phyloP scores from a whole-genome alignment of 2,329 filamentous ascomycete species.

The Chaetomium sp. region DNA sequence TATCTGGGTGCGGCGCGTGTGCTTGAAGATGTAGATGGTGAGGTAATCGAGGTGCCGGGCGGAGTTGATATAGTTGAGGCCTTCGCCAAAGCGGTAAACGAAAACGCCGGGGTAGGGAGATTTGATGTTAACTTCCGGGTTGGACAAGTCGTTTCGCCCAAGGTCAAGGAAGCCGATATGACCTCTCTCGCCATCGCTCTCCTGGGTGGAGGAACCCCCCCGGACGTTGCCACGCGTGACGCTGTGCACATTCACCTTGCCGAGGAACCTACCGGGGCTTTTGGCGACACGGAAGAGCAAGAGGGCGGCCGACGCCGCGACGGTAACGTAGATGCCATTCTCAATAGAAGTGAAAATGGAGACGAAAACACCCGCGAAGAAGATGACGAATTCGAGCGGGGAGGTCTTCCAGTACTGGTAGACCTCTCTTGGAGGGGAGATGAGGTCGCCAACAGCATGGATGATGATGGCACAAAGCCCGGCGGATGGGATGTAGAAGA shows the following conservation, averaged over 20 bases:
- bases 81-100: constrained; percentile 92
- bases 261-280: constrained; percentile 82
- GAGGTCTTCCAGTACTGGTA: constrained; percentile 96
- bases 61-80: constrained; percentile 95
- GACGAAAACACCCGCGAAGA: constrained; percentile 88
- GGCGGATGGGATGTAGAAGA: constrained; percentile 89
- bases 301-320: constrained; percentile 73
- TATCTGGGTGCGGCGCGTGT: constrained; percentile 76
- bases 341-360: constrained; percentile 89
- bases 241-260: constrained; percentile 67
- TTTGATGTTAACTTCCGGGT: constrained; percentile 75
- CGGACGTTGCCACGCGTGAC: background rate
- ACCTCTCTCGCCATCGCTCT: background rate
- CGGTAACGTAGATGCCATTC: constrained; percentile 86
- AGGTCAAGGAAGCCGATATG: constrained; percentile 87
- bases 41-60: constrained; percentile 84
- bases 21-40: constrained; percentile 64
- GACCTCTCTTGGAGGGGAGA: constrained; percentile 86
- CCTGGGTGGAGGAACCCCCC: background rate
- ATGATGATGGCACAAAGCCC: constrained; percentile 88
- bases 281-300: constrained; percentile 83
- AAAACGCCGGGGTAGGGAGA: constrained; percentile 89
- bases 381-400: constrained; percentile 86
- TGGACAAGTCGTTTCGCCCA: constrained; percentile 85
- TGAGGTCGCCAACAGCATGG: constrained; percentile 89